These are phyloP conservation scores for Aspergillus nomiae DNA, from an alignment of 2,329 filamentous ascomycete species.

Conservation along the genomic window DNA sequence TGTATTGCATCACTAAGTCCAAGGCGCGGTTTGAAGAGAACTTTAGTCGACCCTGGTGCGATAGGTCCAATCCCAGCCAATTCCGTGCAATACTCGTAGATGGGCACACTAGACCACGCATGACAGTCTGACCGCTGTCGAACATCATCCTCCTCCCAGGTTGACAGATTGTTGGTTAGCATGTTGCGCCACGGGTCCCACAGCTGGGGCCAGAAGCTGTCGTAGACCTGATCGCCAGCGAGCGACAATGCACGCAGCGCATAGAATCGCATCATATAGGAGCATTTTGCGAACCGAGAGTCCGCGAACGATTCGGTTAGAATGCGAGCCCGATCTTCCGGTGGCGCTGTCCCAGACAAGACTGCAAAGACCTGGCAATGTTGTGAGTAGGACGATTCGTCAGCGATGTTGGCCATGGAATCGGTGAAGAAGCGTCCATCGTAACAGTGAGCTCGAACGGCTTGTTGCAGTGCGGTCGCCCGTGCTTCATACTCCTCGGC, in stretches of 20 bases:
- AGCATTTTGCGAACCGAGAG: slow-evolving; percentile 36
- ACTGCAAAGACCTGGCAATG: slow-evolving; percentile 37
- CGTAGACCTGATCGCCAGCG: slow-evolving; percentile 36
- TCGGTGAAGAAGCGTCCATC: slow-evolving; percentile 35
- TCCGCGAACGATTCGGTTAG: slow-evolving; percentile 31
- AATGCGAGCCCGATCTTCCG: slow-evolving; percentile 22
- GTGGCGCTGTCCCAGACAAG: slow-evolving; percentile 23
- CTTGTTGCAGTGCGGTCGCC: slow-evolving; percentile 18
- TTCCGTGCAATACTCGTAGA: slow-evolving; percentile 47
- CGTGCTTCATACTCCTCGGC: slow-evolving; percentile 30
- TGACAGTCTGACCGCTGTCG: slow-evolving; percentile 48
- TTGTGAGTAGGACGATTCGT: slow-evolving; percentile 25
- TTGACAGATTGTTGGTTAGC: slow-evolving; percentile 42
- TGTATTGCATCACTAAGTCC: slow-evolving; percentile 12
- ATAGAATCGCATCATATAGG: slow-evolving; percentile 47
- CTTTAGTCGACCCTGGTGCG: slow-evolving; percentile 15
- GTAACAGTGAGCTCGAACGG: slow-evolving; percentile 31
- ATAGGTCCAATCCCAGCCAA: slow-evolving; percentile 28
- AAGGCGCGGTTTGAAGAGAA: slow-evolving; percentile 25
- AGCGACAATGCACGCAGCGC: slow-evolving; percentile 40
- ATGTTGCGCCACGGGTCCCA: slow-evolving; percentile 43
- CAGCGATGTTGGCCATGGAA: slow-evolving; percentile 33
- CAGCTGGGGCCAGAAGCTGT: slow-evolving; percentile 32
- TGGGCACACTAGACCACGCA: slow-evolving; percentile 47
- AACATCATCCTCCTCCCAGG: slow-evolving; percentile 48